Evolutionary conservation across 371 early-diverging fungal genomes (phyloP), one percentile per base, ranked within the genome.

Genomic region (Lichtheimia hyalospora): DNA sequence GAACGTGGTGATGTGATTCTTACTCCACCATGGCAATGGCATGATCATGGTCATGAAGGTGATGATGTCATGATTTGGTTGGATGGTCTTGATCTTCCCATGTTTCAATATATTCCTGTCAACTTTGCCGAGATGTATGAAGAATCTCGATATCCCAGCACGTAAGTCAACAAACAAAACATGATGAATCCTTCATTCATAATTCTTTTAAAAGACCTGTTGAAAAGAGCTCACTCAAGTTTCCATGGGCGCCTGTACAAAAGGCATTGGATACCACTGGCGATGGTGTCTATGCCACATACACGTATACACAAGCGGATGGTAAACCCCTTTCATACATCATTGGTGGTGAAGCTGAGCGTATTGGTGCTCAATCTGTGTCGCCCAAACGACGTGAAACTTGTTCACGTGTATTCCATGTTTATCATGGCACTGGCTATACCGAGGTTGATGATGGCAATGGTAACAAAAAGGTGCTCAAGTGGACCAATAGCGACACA

Each of bases 1-100:
- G 62, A 66, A 16, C 63, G 62, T 15, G 67, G 67, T 39, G 67
- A 66, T 52, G 67, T 66, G 43, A 66, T 66, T 42, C 48, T 66
- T 16, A 66, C 67, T 24, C 67, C 67, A 43, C 58, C 67, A 50
- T 66, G 67, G 67, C 49, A 51, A 5, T 66, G 67, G 67, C 67
- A 66, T 18, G 67, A 66, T 46, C 67, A 66, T 18, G 67, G 67
- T 5, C 67, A 66, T 18, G 67, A 66, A 62, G 67, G 67, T 24
- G 54, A 62, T 14, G 62, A 66, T 54, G 62, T 62, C 27, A 66
- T 66, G 67, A 66, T 66, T 18, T 66, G 67, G 67, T 51, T 66
- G 18, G 67, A 66, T 41, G 67, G 67, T 20, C 62, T 66, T 50
- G 67, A 66, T 34, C 67, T 66, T 43, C 67, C 67, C 21, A 58